Evolutionary conservation across 495 filamentous ascomycete genomes (phyloP).

Genomic region (Penicillium parvum): DNA sequence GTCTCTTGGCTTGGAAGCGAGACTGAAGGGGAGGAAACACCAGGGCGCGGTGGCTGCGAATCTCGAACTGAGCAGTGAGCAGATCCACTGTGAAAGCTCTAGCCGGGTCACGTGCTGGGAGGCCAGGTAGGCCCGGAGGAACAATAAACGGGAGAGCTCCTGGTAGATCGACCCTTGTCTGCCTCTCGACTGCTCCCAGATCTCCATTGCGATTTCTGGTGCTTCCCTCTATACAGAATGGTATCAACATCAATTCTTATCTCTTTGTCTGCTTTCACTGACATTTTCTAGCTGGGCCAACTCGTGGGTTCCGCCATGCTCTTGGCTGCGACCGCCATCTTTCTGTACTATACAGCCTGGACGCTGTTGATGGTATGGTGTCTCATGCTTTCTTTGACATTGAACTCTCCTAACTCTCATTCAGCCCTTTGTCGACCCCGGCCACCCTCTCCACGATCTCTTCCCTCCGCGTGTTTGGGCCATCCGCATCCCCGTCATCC

Average conservation of each 20-base stretch:
- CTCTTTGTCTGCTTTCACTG: not conserved
- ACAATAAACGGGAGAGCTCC: slow-evolving; percentile 13
- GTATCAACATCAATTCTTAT: slow-evolving; percentile 6
- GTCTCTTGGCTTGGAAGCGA: slow-evolving; percentile 5
- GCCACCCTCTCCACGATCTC: slow-evolving; percentile 87
- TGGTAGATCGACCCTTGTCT: not conserved
- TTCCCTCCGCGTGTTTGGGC: slow-evolving; percentile 99
- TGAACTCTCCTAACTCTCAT: slow-evolving; percentile 5
- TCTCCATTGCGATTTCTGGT: slow-evolving; percentile 2
- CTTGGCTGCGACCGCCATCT: slow-evolving; percentile 88
- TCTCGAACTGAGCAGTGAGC: slow-evolving; percentile 5
- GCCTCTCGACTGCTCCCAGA: slow-evolving; percentile 3
- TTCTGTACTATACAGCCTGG: slow-evolving; percentile 98
- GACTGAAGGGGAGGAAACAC: slow-evolving; percentile 3
- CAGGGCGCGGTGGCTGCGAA: slow-evolving; percentile 11
- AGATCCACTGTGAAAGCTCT: slow-evolving; percentile 30
- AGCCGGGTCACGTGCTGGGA: slow-evolving; percentile 26
- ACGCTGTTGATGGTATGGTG: slow-evolving; percentile 84
- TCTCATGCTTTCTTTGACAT: not conserved
- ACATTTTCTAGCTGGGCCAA: slow-evolving; percentile 74
- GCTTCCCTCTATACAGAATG: slow-evolving; percentile 24
- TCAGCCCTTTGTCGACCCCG: slow-evolving; percentile 93
- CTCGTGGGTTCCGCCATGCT: slow-evolving; percentile 97
- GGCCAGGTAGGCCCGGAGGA: slow-evolving; percentile 16
- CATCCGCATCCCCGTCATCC: slow-evolving; percentile 95